Percentiles rank a stretch among this genome's conserved stretches.
phyloP scores from a whole-genome alignment of 176 grass and related monocot species.

The Phoenix roebelenii region DNA sequence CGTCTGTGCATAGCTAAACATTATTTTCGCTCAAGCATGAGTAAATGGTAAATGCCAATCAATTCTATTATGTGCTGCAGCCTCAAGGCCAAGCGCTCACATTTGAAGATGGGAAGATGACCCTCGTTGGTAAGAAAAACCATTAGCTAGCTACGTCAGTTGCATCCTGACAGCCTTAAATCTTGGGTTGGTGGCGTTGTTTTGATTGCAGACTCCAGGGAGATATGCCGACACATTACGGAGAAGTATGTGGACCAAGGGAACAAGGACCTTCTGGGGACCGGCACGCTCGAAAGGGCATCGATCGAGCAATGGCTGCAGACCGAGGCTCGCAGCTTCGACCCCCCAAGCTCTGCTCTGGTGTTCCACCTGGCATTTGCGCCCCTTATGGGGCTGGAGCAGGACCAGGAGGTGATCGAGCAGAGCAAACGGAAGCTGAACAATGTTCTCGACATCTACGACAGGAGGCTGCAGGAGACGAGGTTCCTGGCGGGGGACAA shows the following conservation, averaged over 20 bases:
- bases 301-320: constrained; percentile 96
- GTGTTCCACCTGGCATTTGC: constrained; percentile 66
- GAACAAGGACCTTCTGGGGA: constrained; percentile 56
- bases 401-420: background rate
- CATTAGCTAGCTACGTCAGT: no score
- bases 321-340: constrained; percentile 89
- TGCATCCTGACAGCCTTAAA: no score
- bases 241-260: constrained; percentile 63
- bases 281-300: constrained; percentile 71
- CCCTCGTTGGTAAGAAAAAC: constrained; percentile 49
- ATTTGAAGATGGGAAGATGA: constrained; percentile 73
- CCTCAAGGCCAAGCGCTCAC: constrained; percentile 75
- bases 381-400: constrained; percentile 5
- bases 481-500: constrained; percentile 11
- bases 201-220: constrained; percentile 44
- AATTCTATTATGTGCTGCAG: constrained; percentile 14
- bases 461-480: background rate
- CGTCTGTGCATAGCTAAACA: no score
- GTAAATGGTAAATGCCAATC: background rate
- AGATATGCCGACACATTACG: constrained; percentile 70
- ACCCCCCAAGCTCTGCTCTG: constrained; percentile 62
- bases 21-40: no score
- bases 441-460: constrained; percentile 13
- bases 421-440: constrained; percentile 4
- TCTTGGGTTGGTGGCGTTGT: background rate